Evolutionary conservation across 73 alveolate species (phyloP).

Genomic region (Uronychia setigera): DNA sequence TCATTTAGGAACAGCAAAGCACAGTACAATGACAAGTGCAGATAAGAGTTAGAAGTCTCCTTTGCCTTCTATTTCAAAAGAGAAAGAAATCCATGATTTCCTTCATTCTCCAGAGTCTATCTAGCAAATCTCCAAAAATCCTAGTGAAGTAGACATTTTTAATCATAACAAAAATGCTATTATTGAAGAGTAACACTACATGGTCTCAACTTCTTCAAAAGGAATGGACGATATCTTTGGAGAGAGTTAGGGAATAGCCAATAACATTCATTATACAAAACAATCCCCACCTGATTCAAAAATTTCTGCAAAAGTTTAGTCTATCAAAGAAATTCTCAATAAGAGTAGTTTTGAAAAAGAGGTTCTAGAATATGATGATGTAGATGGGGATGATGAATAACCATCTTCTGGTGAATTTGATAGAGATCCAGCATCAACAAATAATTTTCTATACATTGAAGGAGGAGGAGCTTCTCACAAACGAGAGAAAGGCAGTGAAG

Average conservation of each 20-base stretch:
- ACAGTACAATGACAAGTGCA: background rate
- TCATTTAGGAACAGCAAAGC: background rate
- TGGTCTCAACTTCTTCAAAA: background rate
- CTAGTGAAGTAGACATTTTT: background rate
- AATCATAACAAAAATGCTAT: no score
- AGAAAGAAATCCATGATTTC: no score
- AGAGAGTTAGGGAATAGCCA: background rate
- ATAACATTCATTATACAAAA: background rate
- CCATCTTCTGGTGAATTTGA: no score
- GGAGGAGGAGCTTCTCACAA: no score
- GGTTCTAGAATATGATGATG: background rate
- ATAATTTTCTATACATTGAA: no score
- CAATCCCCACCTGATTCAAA: background rate
- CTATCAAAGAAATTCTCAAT: no score
- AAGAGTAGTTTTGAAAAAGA: background rate
- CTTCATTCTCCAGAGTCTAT: background rate
- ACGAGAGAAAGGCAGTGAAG: no score
- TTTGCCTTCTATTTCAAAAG: background rate
- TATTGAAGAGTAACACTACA: background rate
- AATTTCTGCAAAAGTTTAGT: background rate
- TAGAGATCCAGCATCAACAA: background rate
- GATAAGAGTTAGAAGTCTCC: background rate
- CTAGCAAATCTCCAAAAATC: background rate
- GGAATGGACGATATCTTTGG: background rate
- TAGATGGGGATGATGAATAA: background rate